These are phyloP conservation scores for Priceomyces medius DNA, from an alignment of 805 yeast species.

Conservation along the genomic window DNA sequence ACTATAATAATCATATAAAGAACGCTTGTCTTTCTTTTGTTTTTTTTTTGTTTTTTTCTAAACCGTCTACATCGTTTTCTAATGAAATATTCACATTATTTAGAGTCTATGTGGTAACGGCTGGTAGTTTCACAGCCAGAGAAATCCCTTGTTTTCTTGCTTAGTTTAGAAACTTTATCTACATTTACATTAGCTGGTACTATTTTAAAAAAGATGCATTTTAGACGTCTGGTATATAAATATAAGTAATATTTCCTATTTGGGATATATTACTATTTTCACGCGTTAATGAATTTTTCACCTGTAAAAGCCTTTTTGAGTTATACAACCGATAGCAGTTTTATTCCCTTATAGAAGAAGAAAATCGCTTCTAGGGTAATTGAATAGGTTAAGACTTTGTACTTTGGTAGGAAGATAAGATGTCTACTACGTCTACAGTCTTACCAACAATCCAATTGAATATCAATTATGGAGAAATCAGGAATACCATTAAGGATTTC, in stretches of 20 bases:
- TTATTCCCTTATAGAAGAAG: not conserved
- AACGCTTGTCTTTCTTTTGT: not conserved
- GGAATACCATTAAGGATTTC: slow-evolving; percentile 60
- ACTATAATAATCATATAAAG: not conserved
- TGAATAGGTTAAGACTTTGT: not conserved
- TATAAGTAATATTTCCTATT: slow-evolving; percentile 11
- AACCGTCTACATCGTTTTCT: not conserved
- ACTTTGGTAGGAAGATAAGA: slow-evolving; percentile 2
- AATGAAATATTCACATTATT: too few species aligned
- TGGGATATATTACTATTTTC: slow-evolving; percentile 13
- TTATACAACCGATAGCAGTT: not conserved
- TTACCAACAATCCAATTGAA: slow-evolving; percentile 68
- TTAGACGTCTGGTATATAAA: not conserved
- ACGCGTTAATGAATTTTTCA: slow-evolving; percentile 10
- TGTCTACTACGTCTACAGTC: slow-evolving; percentile 27
- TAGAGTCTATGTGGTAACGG: too few species aligned
- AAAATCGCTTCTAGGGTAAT: not conserved
- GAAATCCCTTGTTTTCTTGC: too few species aligned
- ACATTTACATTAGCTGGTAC: slow-evolving; percentile 1
- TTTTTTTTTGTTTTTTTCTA: too few species aligned
- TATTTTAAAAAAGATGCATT: not conserved
- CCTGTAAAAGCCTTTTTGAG: not conserved
- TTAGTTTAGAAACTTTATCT: too few species aligned
- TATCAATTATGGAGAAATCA: slow-evolving; percentile 69
- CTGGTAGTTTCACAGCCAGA: too few species aligned